Evolutionary conservation across 768 basidiomycete species (phyloP).

Genomic region (Panaeolus cyanescens): DNA sequence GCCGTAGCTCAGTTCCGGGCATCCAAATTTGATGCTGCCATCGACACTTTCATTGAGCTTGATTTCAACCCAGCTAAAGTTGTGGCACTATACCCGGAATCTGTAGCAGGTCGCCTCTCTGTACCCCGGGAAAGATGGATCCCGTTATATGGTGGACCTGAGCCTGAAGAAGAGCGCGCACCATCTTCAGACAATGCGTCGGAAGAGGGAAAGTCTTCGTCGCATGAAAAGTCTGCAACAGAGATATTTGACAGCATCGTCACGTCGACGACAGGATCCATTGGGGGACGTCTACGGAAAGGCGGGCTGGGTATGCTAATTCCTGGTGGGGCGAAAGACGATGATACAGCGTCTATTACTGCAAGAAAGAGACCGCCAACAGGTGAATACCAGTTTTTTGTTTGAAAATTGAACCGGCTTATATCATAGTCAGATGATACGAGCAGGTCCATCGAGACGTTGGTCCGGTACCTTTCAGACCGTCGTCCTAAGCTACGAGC

Average conservation of each 20-base stretch:
- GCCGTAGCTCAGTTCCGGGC: constrained; percentile 78
- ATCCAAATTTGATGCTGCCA: constrained; percentile 72
- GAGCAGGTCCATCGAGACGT: constrained; percentile 79
- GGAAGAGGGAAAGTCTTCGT: constrained; percentile 16
- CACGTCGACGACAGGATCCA: constrained; percentile 36
- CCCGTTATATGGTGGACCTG: constrained; percentile 79
- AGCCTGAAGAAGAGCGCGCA: constrained; percentile 27
- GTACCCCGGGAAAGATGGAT: constrained; percentile 77
- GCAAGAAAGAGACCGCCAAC: constrained; percentile 31
- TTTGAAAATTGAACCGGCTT: too few relatives aligned
- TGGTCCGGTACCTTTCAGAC: constrained; percentile 87
- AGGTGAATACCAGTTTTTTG: background rate
- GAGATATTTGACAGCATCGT: constrained; percentile 33
- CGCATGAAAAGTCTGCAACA: constrained; percentile 25
- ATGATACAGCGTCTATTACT: constrained; percentile 57
- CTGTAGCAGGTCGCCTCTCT: constrained; percentile 76
- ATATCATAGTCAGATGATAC: constrained; percentile 48
- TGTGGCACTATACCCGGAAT: constrained; percentile 83
- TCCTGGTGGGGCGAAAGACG: constrained; percentile 51
- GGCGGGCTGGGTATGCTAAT: constrained; percentile 58
- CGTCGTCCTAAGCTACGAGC: constrained; percentile 84
- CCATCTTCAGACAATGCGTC: constrained; percentile 13
- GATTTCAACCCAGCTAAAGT: constrained; percentile 95
- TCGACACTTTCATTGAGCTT: constrained; percentile 85
- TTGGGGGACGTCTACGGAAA: constrained; percentile 52